A percentile compares a stretch with the other conserved stretches of the same genome.
Evolutionary conservation across 2,329 filamentous ascomycete genomes (phyloP).

Genomic region (Corynespora cassiicola): DNA sequence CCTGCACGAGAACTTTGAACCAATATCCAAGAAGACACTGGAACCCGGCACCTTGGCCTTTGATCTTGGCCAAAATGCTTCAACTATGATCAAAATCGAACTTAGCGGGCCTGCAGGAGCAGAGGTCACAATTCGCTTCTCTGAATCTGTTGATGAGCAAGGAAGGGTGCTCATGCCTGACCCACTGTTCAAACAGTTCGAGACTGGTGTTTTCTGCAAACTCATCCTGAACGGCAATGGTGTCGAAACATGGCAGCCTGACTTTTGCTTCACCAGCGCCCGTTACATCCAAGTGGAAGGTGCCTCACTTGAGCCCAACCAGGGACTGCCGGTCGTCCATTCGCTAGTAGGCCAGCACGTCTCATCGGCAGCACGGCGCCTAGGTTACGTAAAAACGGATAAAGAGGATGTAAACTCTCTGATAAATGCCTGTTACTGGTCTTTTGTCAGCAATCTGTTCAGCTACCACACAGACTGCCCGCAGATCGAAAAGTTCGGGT

Average conservation of each 20-base stretch:
- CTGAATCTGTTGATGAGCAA: slow-evolving; percentile 36
- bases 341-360: slow-evolving; percentile 47
- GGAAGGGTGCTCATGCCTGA: slow-evolving; percentile 51
- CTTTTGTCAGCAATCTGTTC: slow-evolving; percentile 43
- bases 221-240: slow-evolving; percentile 41
- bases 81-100: slow-evolving; percentile 37
- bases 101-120: slow-evolving; percentile 33
- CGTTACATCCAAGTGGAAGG: slow-evolving; percentile 52
- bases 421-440: slow-evolving; percentile 54
- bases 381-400: slow-evolving; percentile 48
- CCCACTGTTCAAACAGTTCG: slow-evolving; percentile 47
- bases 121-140: slow-evolving; percentile 38
- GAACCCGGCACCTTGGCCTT: slow-evolving; percentile 33
- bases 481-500: slow-evolving; percentile 53
- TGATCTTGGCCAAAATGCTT: slow-evolving; percentile 43
- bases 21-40: slow-evolving; percentile 23
- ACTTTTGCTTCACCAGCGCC: slow-evolving; percentile 52
- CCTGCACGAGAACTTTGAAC: slow-evolving; percentile 46
- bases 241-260: slow-evolving; percentile 46
- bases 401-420: slow-evolving; percentile 51
- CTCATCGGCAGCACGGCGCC: slow-evolving; percentile 46
- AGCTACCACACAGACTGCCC: slow-evolving; percentile 54
- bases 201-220: slow-evolving; percentile 49
- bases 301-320: slow-evolving; percentile 29
- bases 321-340: slow-evolving; percentile 39